Base-by-base conservation (phyloP, 2,329 filamentous ascomycete genomes). In the Elsinoe arachidis region DNA sequence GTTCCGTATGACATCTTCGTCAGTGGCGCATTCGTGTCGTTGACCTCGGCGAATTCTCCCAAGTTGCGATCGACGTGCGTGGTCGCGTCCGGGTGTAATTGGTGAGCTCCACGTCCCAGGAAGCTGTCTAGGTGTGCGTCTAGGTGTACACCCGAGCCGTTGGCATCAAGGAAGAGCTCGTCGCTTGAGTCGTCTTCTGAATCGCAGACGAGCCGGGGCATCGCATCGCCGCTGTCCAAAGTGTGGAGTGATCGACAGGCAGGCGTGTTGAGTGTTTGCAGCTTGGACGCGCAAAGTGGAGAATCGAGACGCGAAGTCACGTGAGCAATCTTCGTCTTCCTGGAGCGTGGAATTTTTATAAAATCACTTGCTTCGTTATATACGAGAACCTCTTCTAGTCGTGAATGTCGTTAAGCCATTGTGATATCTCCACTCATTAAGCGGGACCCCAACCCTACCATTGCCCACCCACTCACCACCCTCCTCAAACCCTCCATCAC, bases 221-320 rank as follows among this genome's bases (percentile, higher is more conserved):
- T 53, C 15, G 33, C 49, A 39, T 39, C 14, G 19, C 49, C 17
- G 15, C 19, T 9, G 30, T 3, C 1, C 5, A 38, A 2, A 2
- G 17, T 11, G 17, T 17, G 35, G 34, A 51, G n/a, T 53, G 49
- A 53, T 53, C 49, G 33, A 19, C 49, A 51, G 26, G 15, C 21
- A 30, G n/a, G 33, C 46, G 49, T 35, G 33, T 53, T 53, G 33
- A 39, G 35, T 35, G 49, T 21, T 19, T 53, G 34, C 49, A 53
- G 34, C 49, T 53, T 21, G 2, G 33, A 39, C 49, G 49, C 34
- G 49, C 33, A 4, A 14, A 17, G 19, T 34, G 49, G 38, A 51
- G 23, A 39, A 39, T 39, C 10, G 15, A n/a, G 30, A 53, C 49
- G 49, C 34, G 15, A n/a, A 7, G 34, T 53, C 49, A 53, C 49